A percentile compares a stretch with the other conserved stretches of the same genome.
phyloP scores from a whole-genome alignment of 768 basidiomycete species.

The Termitomyces sp. region DNA sequence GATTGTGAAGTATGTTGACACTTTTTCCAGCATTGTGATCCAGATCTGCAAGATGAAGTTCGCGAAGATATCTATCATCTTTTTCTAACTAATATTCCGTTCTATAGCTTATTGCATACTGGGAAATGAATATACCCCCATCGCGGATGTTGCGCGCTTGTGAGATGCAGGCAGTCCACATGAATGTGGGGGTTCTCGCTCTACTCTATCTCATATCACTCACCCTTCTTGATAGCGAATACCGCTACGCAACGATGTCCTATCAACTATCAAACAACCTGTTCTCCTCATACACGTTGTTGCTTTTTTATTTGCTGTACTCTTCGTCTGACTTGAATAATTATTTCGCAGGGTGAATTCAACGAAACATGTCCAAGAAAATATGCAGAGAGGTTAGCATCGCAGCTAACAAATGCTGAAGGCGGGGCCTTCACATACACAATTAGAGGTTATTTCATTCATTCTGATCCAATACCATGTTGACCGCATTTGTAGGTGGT shows the following conservation, averaged over 20 bases:
- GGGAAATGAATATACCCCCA: slow-evolving; percentile 55
- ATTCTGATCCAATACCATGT: background rate
- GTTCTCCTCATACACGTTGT: slow-evolving; percentile 65
- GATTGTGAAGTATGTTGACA: slow-evolving; percentile 1
- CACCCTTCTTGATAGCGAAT: slow-evolving; percentile 38
- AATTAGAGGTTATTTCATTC: slow-evolving; percentile 47
- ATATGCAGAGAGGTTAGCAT: slow-evolving; percentile 49
- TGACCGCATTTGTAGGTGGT: slow-evolving; percentile 34
- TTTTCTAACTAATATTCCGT: background rate
- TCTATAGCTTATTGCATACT: slow-evolving; percentile 61
- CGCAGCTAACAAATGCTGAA: slow-evolving; percentile 42
- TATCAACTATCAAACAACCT: slow-evolving; percentile 53
- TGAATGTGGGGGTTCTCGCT: slow-evolving; percentile 45
- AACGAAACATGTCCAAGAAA: slow-evolving; percentile 47
- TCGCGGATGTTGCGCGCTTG: slow-evolving; percentile 42
- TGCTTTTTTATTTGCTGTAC: background rate
- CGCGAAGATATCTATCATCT: slow-evolving; percentile 13
- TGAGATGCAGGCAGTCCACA: slow-evolving; percentile 47
- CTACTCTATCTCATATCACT: background rate
- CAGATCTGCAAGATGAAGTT: slow-evolving; percentile 63
- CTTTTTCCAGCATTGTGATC: slow-evolving; percentile 37
- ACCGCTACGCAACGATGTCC: slow-evolving; percentile 39
- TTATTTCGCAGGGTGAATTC: slow-evolving; percentile 46
- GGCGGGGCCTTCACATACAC: slow-evolving; percentile 47
- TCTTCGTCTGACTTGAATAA: background rate